These are phyloP conservation scores for Pseudozyma pruni DNA, from an alignment of 1,284 basidiomycete species.

Conservation along the genomic window DNA sequence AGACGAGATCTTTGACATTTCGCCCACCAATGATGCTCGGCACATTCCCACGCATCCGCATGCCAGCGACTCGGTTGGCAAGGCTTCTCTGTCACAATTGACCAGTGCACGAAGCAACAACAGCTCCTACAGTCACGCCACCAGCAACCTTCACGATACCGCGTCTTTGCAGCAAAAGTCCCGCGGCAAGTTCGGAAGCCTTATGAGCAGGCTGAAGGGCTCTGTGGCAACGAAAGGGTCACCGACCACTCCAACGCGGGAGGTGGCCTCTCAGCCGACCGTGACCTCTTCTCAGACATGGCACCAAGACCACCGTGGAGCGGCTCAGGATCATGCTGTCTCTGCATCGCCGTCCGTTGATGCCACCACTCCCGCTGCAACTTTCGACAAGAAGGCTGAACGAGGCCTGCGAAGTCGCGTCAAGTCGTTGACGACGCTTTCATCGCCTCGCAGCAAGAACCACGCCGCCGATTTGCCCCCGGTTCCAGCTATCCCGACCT, in stretches of 20 bases:
- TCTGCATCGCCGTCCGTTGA: constrained; percentile 6
- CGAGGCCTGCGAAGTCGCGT: constrained; percentile 21
- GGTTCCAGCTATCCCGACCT: constrained; percentile 20
- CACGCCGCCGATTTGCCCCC: constrained; percentile 8
- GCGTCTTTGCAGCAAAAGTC: constrained; percentile 9
- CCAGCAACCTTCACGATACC: constrained; percentile 19
- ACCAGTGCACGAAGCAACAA: constrained; percentile 23
- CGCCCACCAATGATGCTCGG: not conserved
- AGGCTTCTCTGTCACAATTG: constrained; percentile 1
- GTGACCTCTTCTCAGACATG: constrained; percentile 3
- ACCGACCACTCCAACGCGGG: constrained; percentile 7
- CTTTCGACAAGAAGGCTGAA: constrained; percentile 11
- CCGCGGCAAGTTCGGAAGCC: constrained; percentile 23
- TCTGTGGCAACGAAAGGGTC: constrained; percentile 21
- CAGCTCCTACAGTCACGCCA: constrained; percentile 36
- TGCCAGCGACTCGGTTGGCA: too few relatives aligned
- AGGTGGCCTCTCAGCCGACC: not conserved
- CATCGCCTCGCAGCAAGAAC: constrained; percentile 23
- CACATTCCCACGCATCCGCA: too few relatives aligned
- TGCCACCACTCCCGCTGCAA: not conserved
- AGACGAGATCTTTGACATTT: constrained; percentile 11
- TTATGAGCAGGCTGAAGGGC: constrained; percentile 28
- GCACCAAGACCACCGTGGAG: not conserved
- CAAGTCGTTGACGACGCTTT: constrained; percentile 38
- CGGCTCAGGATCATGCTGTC: not conserved